phyloP scores from a whole-genome alignment of 2,329 filamentous ascomycete genomes.

The Sordariomycetes sp. region DNA sequence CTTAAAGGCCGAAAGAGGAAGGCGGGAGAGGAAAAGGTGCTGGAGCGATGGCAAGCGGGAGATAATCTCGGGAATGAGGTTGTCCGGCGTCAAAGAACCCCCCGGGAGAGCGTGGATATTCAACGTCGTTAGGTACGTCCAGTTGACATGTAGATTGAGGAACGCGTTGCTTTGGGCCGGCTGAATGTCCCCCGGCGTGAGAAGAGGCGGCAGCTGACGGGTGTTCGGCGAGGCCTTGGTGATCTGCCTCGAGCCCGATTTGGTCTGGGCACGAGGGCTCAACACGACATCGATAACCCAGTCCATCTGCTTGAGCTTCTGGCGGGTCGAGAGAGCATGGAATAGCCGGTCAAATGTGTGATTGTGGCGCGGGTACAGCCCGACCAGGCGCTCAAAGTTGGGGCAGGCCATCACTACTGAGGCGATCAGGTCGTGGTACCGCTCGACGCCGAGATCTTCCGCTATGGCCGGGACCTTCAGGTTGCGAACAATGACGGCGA shows the following conservation, averaged over 20 bases:
- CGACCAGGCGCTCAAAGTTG: conserved; percentile 48
- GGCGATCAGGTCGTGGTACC: conserved; percentile 48
- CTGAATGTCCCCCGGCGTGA: conserved; percentile 18
- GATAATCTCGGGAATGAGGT: conserved; percentile 39
- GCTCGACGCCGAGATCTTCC: conserved; percentile 26
- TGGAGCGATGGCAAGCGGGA: conserved; percentile 41
- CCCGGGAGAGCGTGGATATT: conserved; percentile 49
- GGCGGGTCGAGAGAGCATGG: conserved; percentile 48
- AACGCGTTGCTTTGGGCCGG: conserved; percentile 29
- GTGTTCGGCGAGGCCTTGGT: not conserved
- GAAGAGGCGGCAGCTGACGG: conserved; percentile 8
- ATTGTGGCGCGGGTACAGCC: conserved; percentile 41
- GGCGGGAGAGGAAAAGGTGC: conserved; percentile 47
- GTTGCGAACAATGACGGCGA: conserved; percentile 44
- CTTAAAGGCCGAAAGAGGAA: conserved; percentile 45
- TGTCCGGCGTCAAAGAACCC: conserved; percentile 40
- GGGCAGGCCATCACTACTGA: conserved; percentile 55
- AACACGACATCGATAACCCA: conserved; percentile 40
- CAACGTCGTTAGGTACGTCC: conserved; percentile 43
- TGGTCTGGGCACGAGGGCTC: conserved; percentile 8
- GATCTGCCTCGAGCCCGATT: not conserved
- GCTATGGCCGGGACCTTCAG: conserved; percentile 44
- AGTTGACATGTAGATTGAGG: conserved; percentile 39
- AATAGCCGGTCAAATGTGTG: conserved; percentile 46
- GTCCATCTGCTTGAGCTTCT: conserved; percentile 43